These are phyloP conservation scores for Hypoxylon sp. DNA, from an alignment of 2,329 filamentous ascomycete species.

Conservation along the genomic window DNA sequence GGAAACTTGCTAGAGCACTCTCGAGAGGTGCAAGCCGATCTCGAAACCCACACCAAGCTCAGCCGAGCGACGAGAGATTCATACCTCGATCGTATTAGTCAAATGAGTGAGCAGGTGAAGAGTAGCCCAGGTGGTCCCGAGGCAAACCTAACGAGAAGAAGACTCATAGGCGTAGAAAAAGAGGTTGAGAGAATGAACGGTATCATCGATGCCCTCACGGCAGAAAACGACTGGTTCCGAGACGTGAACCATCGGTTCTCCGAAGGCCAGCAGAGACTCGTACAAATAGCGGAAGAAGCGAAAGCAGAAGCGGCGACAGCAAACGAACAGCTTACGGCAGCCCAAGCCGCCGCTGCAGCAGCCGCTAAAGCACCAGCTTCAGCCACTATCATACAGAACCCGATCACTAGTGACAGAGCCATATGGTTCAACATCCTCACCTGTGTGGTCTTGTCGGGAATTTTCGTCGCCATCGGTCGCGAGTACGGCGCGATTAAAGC, in stretches of 20 bases:
- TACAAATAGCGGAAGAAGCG: not conserved
- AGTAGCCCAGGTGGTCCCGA: slow-evolving; percentile 13
- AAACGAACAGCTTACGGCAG: not conserved
- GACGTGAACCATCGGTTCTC: slow-evolving; percentile 1
- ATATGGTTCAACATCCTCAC: not conserved
- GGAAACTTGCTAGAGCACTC: not conserved
- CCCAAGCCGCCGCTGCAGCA: not conserved
- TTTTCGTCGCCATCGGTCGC: slow-evolving; percentile 39
- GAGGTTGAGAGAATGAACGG: slow-evolving; percentile 33
- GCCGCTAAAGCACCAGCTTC: too few relatives aligned
- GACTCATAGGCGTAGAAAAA: slow-evolving; percentile 9
- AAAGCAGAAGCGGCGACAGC: not conserved
- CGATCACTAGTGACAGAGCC: too few relatives aligned
- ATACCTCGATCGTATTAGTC: slow-evolving; percentile 14
- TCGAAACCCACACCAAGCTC: slow-evolving; percentile 7
- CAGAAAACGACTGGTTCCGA: slow-evolving; percentile 19
- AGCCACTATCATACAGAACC: too few relatives aligned
- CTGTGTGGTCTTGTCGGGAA: slow-evolving; percentile 28
- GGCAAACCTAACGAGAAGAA: not conserved
- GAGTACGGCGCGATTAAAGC: slow-evolving; percentile 36
- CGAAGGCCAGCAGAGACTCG: not conserved
- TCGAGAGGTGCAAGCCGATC: not conserved
- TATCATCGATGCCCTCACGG: slow-evolving; percentile 8
- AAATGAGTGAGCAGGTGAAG: slow-evolving; percentile 14
- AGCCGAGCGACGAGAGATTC: slow-evolving; percentile 9